These are phyloP conservation scores for Saccharomycopsis crataegensis DNA, from an alignment of 1,139 yeast genomes.

Conservation along the genomic window DNA sequence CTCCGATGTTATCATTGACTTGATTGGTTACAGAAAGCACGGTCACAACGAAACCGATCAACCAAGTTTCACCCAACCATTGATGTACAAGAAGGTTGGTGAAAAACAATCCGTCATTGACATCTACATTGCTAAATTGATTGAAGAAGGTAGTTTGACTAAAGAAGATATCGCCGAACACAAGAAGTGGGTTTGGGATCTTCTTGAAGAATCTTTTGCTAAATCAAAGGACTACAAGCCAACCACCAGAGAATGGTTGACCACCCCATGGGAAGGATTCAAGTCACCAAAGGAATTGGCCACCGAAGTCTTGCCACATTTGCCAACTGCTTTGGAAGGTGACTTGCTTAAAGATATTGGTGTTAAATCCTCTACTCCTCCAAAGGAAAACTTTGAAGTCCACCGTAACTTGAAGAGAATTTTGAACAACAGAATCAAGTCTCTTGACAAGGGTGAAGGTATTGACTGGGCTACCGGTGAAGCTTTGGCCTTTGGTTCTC, in stretches of 20 bases:
- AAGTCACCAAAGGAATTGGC: constrained; percentile 97
- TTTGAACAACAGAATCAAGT: constrained; percentile 76
- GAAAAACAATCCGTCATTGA: constrained; percentile 85
- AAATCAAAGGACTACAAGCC: constrained; percentile 89
- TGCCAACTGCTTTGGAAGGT: constrained; percentile 88
- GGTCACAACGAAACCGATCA: constrained; percentile 99
- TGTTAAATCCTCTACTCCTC: constrained; percentile 69
- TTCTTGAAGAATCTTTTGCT: constrained; percentile 80
- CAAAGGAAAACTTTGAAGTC: constrained; percentile 73
- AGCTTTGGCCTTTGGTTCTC: constrained; percentile 93
- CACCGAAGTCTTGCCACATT: constrained; percentile 89
- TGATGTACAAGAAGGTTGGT: constrained; percentile 89
- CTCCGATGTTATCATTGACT: constrained; percentile 91
- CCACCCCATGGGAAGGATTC: constrained; percentile 98
- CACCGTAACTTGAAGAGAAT: constrained; percentile 97
- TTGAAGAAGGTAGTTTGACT: constrained; percentile 84
- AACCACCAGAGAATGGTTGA: constrained; percentile 94
- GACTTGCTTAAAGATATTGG: constrained; percentile 72
- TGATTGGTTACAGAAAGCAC: constrained; percentile 96
- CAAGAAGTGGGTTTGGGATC: constrained; percentile 96
- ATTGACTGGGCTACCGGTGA: constrained; percentile 99
- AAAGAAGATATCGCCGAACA: constrained; percentile 89
- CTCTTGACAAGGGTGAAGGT: constrained; percentile 84
- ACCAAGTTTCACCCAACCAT: constrained; percentile 97
- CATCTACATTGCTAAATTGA: constrained; percentile 70